Base-by-base conservation (phyloP, 768 basidiomycete species). In the Tylopilus plumbeoviolaceoides region DNA sequence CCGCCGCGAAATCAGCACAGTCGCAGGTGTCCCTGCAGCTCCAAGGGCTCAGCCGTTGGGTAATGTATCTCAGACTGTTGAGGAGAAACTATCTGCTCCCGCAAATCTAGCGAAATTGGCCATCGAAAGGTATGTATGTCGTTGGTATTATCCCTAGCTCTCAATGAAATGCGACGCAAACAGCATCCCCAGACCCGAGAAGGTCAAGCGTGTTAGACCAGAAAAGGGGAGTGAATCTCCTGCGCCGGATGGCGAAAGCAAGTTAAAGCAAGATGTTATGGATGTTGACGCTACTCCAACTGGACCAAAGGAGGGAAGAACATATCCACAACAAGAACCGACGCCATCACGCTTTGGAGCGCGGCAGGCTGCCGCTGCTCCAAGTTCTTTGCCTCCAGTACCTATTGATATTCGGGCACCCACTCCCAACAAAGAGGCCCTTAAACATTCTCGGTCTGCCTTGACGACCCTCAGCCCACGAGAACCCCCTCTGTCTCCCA, bases 131-230 rank as follows among this genome's bases (percentile, higher is more conserved):
- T 87, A 71, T 53, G 68, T 4, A 45, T 40, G 38, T 47, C 11
- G 20, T 30, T 42, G 0, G 30, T 28, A 27, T 51, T 8, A 20
- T 44, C 9, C 38, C 14, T 44, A 31, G 23, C 49, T 56, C 27
- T 43, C 36, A 25, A 54, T 18, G 51, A 41, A 62, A 56, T 33
- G 33, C 50, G 12, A 50, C 27, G 9, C 23, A 54, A 41, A 21
- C 56, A 90, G 88, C 63, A 78, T 90, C 43, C 88, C 87, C 21
- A 74, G 87, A 44, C 88, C 88, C n/a, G 87, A 89, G 64, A 86
- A 88, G 31, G 85, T 90, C 53, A 87, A 82, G 67, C 75, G 88
- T 20, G 70, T 80, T 20, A 62, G 73, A 35, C 63, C 63, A 18
- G 75, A 76, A 30, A 67, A 63, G 45, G 70, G 69, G 42, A 69